Conservation (phyloP, 495 filamentous ascomycete species). For the Aspergillus asperescens region DNA sequence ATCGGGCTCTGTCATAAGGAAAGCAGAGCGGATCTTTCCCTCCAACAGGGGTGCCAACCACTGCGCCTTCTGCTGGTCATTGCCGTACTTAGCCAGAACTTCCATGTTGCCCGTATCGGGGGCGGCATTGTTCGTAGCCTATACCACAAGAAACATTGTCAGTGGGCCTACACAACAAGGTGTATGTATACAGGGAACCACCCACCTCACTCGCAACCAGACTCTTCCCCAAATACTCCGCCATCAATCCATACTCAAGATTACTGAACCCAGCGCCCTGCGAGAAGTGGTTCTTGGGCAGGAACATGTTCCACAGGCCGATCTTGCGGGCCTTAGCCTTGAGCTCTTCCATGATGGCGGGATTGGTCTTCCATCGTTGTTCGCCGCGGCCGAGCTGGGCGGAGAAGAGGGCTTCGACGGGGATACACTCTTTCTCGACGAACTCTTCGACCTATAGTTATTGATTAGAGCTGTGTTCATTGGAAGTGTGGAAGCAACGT, state of each 20-base stretch:
- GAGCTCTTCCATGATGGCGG: conserved; percentile 76
- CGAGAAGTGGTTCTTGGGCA: conserved; percentile 89
- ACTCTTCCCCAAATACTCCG: conserved; percentile 80
- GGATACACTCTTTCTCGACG: conserved; percentile 93
- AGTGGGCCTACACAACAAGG: conserved; percentile 50
- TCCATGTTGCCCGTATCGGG: conserved; percentile 97
- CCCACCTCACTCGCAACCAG: conserved; percentile 66
- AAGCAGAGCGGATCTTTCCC: conserved; percentile 80
- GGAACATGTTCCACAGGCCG: conserved; percentile 98
- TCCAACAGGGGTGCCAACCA: conserved; percentile 83
- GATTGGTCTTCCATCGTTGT: conserved; percentile 71
- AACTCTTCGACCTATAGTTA: conserved; percentile 75
- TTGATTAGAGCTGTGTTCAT: conserved; percentile 18
- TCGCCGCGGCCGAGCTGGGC: conserved; percentile 74
- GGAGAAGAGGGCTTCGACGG: conserved; percentile 70
- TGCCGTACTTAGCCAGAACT: conserved; percentile 88
- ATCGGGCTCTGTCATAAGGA: conserved; percentile 90
- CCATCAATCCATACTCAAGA: conserved; percentile 90
- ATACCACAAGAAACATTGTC: conserved; percentile 1
- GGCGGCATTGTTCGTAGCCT: conserved; percentile 84
- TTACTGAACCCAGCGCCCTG: conserved; percentile 89
- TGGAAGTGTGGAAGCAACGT: background rate
- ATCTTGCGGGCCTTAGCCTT: conserved; percentile 77
- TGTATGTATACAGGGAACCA: conserved; percentile 2
- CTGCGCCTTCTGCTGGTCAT: conserved; percentile 78